Conservation (phyloP, 305 asterid genomes). For the Fraxinus platypoda region DNA sequence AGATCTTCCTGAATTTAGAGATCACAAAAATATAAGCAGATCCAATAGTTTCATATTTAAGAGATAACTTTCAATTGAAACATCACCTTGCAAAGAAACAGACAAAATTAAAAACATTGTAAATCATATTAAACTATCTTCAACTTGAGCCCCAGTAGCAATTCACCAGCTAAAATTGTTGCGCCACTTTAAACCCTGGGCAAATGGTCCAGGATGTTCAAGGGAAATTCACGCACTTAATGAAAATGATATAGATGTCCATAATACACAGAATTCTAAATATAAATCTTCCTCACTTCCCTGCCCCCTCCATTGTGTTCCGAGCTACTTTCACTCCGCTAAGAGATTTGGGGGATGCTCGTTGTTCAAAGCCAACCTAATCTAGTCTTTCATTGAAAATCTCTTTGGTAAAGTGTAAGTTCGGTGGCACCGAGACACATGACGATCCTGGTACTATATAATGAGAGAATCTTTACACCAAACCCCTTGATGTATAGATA, state of each 20-base stretch:
- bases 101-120: not conserved
- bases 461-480: not conserved
- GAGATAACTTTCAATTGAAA: not conserved
- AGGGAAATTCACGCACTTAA: not conserved
- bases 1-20: slow-evolving; percentile 39
- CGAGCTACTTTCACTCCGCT: not conserved
- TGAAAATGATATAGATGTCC: not conserved
- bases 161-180: not conserved
- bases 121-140: not conserved
- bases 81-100: not conserved
- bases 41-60: not conserved
- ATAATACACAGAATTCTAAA: not conserved
- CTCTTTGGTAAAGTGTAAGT: not conserved
- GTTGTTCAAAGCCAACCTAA: not conserved
- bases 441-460: not conserved
- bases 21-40: slow-evolving; percentile 15
- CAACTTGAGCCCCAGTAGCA: not conserved
- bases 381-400: not conserved
- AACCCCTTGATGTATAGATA: not conserved
- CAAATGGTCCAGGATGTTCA: not conserved
- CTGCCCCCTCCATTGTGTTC: not conserved
- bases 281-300: not conserved
- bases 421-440: not conserved
- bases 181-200: not conserved
- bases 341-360: not conserved